Base-by-base conservation (phyloP, 306 rosid species). In the Prosopis cineraria region DNA sequence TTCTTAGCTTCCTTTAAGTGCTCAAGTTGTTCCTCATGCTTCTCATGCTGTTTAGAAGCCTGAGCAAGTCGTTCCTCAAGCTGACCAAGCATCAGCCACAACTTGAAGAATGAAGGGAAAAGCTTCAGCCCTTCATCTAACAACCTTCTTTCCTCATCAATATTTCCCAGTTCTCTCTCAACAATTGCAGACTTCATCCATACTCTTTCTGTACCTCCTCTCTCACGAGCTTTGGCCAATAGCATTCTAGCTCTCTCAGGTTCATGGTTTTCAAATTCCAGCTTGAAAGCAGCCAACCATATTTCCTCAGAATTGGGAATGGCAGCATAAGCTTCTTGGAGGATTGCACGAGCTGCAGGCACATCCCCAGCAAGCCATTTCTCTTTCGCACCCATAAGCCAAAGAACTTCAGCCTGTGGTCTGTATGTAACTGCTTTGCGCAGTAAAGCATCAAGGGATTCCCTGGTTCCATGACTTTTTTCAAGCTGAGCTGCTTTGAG, bases 361-460 rank as follows among this genome's bases (percentile, higher is more conserved):
- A 91, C 97, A 78, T 93, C 98, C 31, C 98, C 98, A 70, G 97
- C 98, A 78, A 91, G 97, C 98, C 98, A 93, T 81, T 93, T 93
- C 89, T 93, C 98, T 84, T 91, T 93, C 24, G 98, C 98, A 74
- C 97, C 97, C 98, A 93, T 93, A 80, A 93, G 98, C 98, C 98
- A 93, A 58, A 93, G 81, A 65, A 93, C 98, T 81, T 93, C 97
- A 75, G 98, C 98, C 85, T 93, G 98, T 16, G 98, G 98, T 56
- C 95, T 75, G 68, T 93, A 93, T 6, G 90, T 88, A 75, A 93
- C 98, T 0, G 95, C 98, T 83, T 87, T 93, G 30, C 92, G 89
- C 74, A 89, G 97, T 56, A 93, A 86, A 56, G 95, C 91, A 78
- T 93, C 98, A 50, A 93, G 93, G 63, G 98, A 91, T 79, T 91